Evolutionary conservation across 495 filamentous ascomycete species (phyloP).

Genomic region (Astrocystis sublimbata): DNA sequence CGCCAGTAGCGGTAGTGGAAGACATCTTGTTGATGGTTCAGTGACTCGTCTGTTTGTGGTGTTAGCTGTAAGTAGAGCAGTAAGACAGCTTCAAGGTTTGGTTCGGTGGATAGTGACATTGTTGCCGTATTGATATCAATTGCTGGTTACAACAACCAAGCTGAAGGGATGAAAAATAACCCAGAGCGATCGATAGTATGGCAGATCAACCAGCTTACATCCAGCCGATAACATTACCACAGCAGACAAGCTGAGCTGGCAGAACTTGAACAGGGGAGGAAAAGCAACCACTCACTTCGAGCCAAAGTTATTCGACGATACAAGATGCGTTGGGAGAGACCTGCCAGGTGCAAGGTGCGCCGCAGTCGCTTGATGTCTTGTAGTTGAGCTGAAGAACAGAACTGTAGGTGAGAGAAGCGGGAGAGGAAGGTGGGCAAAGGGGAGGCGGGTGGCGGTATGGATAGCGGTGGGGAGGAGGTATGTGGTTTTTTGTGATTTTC

Average conservation of each 20-base stretch:
- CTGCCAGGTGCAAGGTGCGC: not conserved
- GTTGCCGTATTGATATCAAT: too few relatives aligned
- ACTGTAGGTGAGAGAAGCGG: slow-evolving; percentile 1
- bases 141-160: too few relatives aligned
- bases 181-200: too few relatives aligned
- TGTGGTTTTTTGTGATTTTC: slow-evolving; percentile 37
- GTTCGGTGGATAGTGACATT: not conserved
- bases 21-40: slow-evolving; percentile 56
- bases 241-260: too few relatives aligned
- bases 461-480: slow-evolving; percentile 21
- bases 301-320: not conserved
- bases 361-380: slow-evolving; percentile 1
- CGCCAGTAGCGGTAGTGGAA: slow-evolving; percentile 59
- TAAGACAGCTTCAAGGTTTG: not conserved
- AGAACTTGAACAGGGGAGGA: too few relatives aligned
- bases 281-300: slow-evolving; percentile 13
- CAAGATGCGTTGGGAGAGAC: slow-evolving; percentile 3
- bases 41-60: not conserved
- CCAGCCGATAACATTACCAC: too few relatives aligned
- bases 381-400: slow-evolving; percentile 8
- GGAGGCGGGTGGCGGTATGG: slow-evolving; percentile 27
- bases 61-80: not conserved
- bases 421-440: slow-evolving; percentile 1
- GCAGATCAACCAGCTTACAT: too few relatives aligned
- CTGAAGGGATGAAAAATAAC: too few relatives aligned